Percentiles rank a stretch among this genome's conserved stretches.
phyloP scores from a whole-genome alignment of 805 yeast species.

The Torulaspora franciscae region DNA sequence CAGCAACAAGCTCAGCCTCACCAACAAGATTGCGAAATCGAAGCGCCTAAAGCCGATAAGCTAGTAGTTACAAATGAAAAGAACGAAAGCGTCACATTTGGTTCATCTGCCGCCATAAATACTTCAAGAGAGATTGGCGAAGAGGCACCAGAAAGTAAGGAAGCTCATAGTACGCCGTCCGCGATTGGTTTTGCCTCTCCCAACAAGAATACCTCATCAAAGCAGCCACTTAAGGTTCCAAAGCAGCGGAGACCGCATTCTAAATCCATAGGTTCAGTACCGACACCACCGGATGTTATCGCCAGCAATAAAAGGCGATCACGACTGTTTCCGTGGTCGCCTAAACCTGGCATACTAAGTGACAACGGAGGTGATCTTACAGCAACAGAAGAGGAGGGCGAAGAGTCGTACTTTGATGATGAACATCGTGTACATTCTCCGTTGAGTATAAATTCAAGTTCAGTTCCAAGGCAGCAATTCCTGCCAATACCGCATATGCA shows the following conservation, averaged over 20 bases:
- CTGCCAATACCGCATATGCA: conserved; percentile 19
- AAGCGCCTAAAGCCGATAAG: conserved; percentile 10
- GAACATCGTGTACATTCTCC: conserved; percentile 21
- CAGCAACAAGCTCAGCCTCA: conserved; percentile 10
- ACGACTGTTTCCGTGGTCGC: conserved; percentile 31
- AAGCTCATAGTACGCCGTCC: background rate
- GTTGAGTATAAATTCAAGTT: conserved; percentile 13
- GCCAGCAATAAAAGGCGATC: conserved; percentile 27
- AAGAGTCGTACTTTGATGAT: conserved; percentile 23
- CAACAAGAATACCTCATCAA: conserved; percentile 3
- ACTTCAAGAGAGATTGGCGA: conserved; percentile 3
- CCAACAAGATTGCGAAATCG: conserved; percentile 1
- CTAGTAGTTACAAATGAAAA: conserved; percentile 13
- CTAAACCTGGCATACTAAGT: conserved; percentile 30
- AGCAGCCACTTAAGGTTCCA: conserved; percentile 10
- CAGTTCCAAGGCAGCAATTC: conserved; percentile 15
- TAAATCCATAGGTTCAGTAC: conserved; percentile 31
- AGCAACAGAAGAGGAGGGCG: conserved; percentile 32
- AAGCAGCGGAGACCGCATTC: conserved; percentile 31
- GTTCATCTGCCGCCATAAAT: conserved; percentile 8
- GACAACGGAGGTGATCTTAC: conserved; percentile 31
- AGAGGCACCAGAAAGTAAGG: conserved; percentile 2
- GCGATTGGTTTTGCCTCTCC: conserved; percentile 5
- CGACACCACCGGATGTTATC: conserved; percentile 33
- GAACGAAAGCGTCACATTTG: conserved; percentile 7